Conservation (phyloP, 108 stramenopile species). For the Cylindrotheca fusiformis region DNA sequence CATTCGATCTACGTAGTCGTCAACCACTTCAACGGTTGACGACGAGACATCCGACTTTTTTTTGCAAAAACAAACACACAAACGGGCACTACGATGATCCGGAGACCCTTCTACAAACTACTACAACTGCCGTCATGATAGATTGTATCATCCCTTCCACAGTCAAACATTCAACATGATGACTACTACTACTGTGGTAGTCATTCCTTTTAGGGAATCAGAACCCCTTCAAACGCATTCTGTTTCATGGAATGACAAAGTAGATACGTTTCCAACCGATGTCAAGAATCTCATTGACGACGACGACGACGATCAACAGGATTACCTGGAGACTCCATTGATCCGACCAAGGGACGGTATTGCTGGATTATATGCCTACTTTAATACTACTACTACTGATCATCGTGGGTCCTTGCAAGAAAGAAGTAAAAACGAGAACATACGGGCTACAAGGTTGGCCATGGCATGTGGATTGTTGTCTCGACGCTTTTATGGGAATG, state of each 20-base stretch:
- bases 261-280: no score
- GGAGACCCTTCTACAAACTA: no score
- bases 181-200: constrained; percentile 22
- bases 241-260: constrained; percentile 20
- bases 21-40: no score
- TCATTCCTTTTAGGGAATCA: constrained; percentile 12
- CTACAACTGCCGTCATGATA: no score
- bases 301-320: no score
- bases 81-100: no score
- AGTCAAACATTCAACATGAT: no score
- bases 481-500: constrained; percentile 50
- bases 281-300: constrained; percentile 5
- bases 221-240: constrained; percentile 11
- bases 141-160: no score
- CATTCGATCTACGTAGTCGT: no score
- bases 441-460: constrained; percentile 75
- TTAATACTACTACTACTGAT: constrained; percentile 10
- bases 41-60: no score
- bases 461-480: constrained; percentile 80
- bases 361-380: constrained; percentile 38
- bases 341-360: constrained; percentile 17
- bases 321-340: constrained; percentile 28
- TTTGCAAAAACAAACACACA: no score
- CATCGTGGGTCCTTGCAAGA: not conserved
- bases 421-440: constrained; percentile 28